Evolutionary conservation across 1,139 yeast genomes (phyloP).

Genomic region (Taphrina deformans): DNA sequence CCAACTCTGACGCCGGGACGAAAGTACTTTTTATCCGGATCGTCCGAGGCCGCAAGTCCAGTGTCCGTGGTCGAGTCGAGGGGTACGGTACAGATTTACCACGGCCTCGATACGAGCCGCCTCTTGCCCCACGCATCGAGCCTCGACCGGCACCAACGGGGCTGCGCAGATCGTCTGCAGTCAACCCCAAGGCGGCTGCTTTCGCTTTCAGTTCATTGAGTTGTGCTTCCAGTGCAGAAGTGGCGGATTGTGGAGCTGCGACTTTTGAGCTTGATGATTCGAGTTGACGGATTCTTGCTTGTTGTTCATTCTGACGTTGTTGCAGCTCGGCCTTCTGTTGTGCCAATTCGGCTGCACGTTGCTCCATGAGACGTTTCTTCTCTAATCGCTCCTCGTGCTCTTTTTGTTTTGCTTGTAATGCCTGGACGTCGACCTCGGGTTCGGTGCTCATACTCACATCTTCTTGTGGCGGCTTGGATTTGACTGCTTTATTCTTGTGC

Average conservation of each 20-base stretch:
- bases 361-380: conserved; percentile 46
- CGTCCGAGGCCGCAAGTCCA: conserved; percentile 49
- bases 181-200: conserved; percentile 44
- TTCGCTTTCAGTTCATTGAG: conserved; percentile 47
- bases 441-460: conserved; percentile 44
- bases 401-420: conserved; percentile 48
- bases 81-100: conserved; percentile 35
- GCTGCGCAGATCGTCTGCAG: conserved; percentile 40
- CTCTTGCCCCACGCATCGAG: conserved; percentile 34
- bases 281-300: conserved; percentile 42
- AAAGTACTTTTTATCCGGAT: conserved; percentile 45
- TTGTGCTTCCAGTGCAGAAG: conserved; percentile 45
- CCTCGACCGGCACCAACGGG: conserved; percentile 30
- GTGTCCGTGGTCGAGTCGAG: conserved; percentile 40
- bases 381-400: conserved; percentile 49
- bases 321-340: conserved; percentile 46
- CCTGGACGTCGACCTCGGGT: conserved; percentile 45
- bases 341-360: conserved; percentile 45
- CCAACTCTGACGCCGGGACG: conserved; percentile 43
- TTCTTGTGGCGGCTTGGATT: conserved; percentile 39
- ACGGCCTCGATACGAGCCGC: conserved; percentile 38
- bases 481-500: conserved; percentile 41
- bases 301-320: conserved; percentile 45
- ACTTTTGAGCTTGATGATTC: conserved; percentile 39
- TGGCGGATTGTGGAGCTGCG: background rate